Percentiles rank a stretch among this genome's conserved stretches.
Evolutionary conservation across 495 filamentous ascomycete species (phyloP).

Genomic region (Pyrenopolyporus hunteri): DNA sequence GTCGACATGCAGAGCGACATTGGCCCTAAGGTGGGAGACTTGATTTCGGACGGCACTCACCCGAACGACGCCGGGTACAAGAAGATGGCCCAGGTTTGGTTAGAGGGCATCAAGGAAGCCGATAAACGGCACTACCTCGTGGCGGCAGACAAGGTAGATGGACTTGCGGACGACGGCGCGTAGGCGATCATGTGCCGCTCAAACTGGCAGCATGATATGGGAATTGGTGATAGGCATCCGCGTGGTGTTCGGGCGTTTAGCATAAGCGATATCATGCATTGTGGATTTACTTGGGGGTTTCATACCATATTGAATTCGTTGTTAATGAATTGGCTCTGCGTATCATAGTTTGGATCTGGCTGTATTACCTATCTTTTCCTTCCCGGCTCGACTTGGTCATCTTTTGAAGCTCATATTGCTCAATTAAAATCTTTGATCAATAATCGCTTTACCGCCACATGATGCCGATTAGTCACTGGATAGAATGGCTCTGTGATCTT

Average conservation of each 20-base stretch:
- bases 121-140: background rate
- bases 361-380: too few relatives aligned
- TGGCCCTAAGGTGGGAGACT: constrained; percentile 42
- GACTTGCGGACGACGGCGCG: constrained; percentile 19
- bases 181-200: background rate
- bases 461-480: too few relatives aligned
- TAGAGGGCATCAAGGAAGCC: constrained; percentile 46
- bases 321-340: too few relatives aligned
- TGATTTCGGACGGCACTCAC: constrained; percentile 55
- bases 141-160: constrained; percentile 9
- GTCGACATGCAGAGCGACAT: constrained; percentile 55
- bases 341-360: too few relatives aligned
- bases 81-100: constrained; percentile 62
- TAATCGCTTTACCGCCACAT: too few relatives aligned
- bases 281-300: background rate
- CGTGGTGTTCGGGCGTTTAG: constrained; percentile 10
- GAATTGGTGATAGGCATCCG: background rate
- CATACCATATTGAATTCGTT: too few relatives aligned
- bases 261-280: too few relatives aligned
- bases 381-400: too few relatives aligned
- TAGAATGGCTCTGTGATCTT: too few relatives aligned
- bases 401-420: too few relatives aligned
- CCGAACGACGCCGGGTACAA: constrained; percentile 57
- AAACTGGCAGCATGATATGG: background rate
- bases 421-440: too few relatives aligned